phyloP scores from a whole-genome alignment of 192 early-diverging fungal species.

The Linnemannia elongata region DNA sequence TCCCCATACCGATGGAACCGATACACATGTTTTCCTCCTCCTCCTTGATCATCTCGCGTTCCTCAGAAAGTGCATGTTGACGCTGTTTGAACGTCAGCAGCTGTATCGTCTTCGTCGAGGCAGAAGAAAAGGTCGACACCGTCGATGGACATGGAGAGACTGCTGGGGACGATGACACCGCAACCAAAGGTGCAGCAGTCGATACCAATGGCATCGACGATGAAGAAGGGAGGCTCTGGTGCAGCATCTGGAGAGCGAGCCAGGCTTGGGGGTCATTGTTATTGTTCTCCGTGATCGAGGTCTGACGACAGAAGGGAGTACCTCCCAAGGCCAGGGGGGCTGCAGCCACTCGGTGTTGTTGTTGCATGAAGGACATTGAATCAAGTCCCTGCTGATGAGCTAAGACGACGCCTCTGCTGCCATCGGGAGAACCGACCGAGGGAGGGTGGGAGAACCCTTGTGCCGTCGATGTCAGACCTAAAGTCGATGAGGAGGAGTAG shows the following conservation, averaged over 20 bases:
- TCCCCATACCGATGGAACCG: background rate
- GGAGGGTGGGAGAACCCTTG: background rate
- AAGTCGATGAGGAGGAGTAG: background rate
- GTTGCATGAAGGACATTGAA: background rate
- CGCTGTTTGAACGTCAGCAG: background rate
- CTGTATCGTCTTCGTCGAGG: background rate
- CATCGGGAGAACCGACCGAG: background rate
- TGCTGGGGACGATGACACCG: background rate
- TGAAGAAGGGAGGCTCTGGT: background rate
- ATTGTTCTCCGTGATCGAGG: background rate
- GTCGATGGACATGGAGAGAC: too few relatives aligned
- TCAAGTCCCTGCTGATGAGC: constrained; percentile 8
- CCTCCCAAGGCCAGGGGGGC: background rate
- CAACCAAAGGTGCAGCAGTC: background rate
- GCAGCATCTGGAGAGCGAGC: background rate
- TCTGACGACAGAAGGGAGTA: background rate
- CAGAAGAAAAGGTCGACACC: background rate
- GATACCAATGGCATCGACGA: background rate
- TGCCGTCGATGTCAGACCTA: background rate
- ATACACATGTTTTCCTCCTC: background rate
- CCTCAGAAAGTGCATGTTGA: background rate
- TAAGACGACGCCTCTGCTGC: background rate
- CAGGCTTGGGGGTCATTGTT: background rate
- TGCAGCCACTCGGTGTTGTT: background rate
- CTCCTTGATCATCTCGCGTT: background rate